Evolutionary conservation across 2,329 filamentous ascomycete species (phyloP), one percentile per base, ranked within the genome.

Genomic region (Periglandula ipomoeae): DNA sequence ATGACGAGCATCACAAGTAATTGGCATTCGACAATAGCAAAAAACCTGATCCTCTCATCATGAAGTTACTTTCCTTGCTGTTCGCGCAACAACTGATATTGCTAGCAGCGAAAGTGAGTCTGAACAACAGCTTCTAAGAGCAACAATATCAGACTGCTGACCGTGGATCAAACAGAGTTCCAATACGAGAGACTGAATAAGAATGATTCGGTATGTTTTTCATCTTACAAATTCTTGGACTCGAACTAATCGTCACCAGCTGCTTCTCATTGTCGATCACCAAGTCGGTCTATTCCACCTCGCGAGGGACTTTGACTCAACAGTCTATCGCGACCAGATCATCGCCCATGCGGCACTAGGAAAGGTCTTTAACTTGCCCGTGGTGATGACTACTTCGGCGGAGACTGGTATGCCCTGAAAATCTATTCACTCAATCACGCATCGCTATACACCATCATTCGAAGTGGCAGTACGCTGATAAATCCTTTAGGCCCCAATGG

Each of bases 371-470:
- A 66, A 82, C 58, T 61, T 87, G 3, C 85, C 86, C 5, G 78
- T 84, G 5, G 71, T 90, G 50, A 64, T 89, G 69, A 85, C 82
- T 9, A 85, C 81, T 5, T 88, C 84, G 6, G 81, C 83, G 4
- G 75, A 88, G 57, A 68, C 64, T 38, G 72, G 70, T 71, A 55
- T 20, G 49, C 20, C 19, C 10, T 4, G 5, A 11, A 34, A 30
- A 39, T 30, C 27, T 37, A 38, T 19, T 49, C 9, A 44, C 44
- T 50, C 35, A n/a, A n/a, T n/a, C n/a, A n/a, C n/a, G n/a, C n/a
- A n/a, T n/a, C n/a, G n/a, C n/a, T n/a, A n/a, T n/a, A n/a, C n/a
- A n/a, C n/a, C n/a, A n/a, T n/a, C n/a, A n/a, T n/a, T n/a, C n/a
- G n/a, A n/a, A n/a, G n/a, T n/a, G n/a, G n/a, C n/a, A n/a, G n/a